Evolutionary conservation across 2,329 filamentous ascomycete genomes (phyloP).

Genomic region (Penicillium sp.): DNA sequence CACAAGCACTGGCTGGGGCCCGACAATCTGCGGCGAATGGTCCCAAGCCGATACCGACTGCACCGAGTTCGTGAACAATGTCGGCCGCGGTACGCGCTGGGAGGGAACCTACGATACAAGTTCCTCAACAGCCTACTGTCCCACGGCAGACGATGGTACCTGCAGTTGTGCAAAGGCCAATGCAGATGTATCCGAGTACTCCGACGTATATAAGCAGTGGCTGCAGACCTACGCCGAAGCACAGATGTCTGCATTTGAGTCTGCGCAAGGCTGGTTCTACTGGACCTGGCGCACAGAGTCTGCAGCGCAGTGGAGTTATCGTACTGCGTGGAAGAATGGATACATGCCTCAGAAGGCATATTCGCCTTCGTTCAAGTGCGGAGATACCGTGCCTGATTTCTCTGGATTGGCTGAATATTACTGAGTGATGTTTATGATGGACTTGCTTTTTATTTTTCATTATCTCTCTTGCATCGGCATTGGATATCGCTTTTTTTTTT

Average conservation of each 20-base stretch:
- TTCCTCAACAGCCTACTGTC: slow-evolving; percentile 72
- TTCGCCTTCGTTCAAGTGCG: slow-evolving; percentile 67
- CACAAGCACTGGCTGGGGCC: slow-evolving; percentile 77
- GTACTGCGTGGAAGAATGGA: slow-evolving; percentile 66
- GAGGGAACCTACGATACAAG: slow-evolving; percentile 73
- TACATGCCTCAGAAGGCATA: slow-evolving; percentile 75
- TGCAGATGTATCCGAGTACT: slow-evolving; percentile 66
- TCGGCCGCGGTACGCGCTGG: slow-evolving; percentile 85
- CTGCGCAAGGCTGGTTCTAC: slow-evolving; percentile 97
- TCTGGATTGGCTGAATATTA: slow-evolving; percentile 44
- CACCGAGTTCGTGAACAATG: slow-evolving; percentile 80
- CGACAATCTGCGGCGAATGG: slow-evolving; percentile 95
- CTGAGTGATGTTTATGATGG: slow-evolving; percentile 22
- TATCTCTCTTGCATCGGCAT: slow-evolving; percentile 1
- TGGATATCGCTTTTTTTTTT: slow-evolving; percentile 6
- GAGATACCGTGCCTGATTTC: slow-evolving; percentile 46
- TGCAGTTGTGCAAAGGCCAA: slow-evolving; percentile 79
- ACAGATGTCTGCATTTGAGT: slow-evolving; percentile 93
- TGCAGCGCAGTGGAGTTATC: slow-evolving; percentile 78
- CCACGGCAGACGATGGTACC: slow-evolving; percentile 55
- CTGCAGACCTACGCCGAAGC: slow-evolving; percentile 88
- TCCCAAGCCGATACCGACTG: slow-evolving; percentile 97
- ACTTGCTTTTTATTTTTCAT: not conserved
- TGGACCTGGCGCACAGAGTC: slow-evolving; percentile 96
- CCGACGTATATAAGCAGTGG: slow-evolving; percentile 75